A percentile compares a stretch with the other conserved stretches of the same genome.
phyloP scores from a whole-genome alignment of 768 basidiomycete genomes.

The Leccinum aurantiacum region DNA sequence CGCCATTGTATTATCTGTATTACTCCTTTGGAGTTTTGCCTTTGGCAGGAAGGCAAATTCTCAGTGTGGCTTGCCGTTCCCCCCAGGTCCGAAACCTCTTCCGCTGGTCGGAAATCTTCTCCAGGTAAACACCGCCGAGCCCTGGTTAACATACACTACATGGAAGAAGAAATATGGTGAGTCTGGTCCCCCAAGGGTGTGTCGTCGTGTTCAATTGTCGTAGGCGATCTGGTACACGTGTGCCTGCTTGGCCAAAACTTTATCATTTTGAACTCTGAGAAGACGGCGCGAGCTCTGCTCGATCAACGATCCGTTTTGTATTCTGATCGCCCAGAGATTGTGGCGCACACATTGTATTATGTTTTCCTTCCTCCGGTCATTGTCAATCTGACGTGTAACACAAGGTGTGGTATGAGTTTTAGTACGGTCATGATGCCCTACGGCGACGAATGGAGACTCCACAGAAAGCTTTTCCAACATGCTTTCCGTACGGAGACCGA shows the following conservation, averaged over 20 bases:
- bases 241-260: conserved; percentile 26
- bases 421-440: conserved; percentile 31
- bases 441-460: conserved; percentile 31
- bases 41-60: conserved; percentile 2
- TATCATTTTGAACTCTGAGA: conserved; percentile 31
- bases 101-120: conserved; percentile 31
- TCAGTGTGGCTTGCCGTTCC: conserved; percentile 15
- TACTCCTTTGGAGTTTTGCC: conserved; percentile 9
- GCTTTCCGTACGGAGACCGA: conserved; percentile 26
- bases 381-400: not conserved
- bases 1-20: not conserved
- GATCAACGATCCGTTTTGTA: conserved; percentile 31
- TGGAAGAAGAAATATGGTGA: conserved; percentile 36
- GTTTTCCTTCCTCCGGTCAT: not conserved
- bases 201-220: not conserved
- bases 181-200: not conserved
- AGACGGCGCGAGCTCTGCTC: conserved; percentile 23
- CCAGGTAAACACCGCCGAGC: conserved; percentile 27
- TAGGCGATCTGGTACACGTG: conserved; percentile 25
- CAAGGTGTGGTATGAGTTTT: conserved; percentile 30
- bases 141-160: conserved; percentile 37
- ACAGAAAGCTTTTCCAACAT: conserved; percentile 32
- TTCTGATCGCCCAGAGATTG: conserved; percentile 27
- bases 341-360: conserved; percentile 16
- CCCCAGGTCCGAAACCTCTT: conserved; percentile 33